These are phyloP conservation scores for Phialemoniopsis sp. DNA, from an alignment of 2,329 filamentous ascomycete genomes.

Conservation along the genomic window DNA sequence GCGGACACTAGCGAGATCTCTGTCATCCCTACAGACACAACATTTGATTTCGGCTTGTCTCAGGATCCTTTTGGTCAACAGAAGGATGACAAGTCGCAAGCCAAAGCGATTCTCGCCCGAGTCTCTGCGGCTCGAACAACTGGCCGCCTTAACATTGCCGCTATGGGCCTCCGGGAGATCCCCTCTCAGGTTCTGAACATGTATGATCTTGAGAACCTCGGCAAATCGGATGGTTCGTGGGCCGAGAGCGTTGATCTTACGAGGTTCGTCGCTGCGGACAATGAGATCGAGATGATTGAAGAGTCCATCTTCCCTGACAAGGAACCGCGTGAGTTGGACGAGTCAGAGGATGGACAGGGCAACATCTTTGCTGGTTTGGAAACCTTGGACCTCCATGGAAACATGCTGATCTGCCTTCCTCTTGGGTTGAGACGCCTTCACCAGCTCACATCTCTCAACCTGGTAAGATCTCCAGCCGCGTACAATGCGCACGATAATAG, in stretches of 20 bases:
- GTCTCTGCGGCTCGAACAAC: slow-evolving; percentile 69
- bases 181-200: slow-evolving; percentile 82
- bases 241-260: slow-evolving; percentile 87
- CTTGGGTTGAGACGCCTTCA: slow-evolving; percentile 70
- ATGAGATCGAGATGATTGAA: slow-evolving; percentile 72
- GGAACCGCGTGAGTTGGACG: slow-evolving; percentile 48
- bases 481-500: not conserved
- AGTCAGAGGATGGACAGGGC: slow-evolving; percentile 62
- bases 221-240: slow-evolving; percentile 67
- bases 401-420: slow-evolving; percentile 68
- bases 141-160: slow-evolving; percentile 84
- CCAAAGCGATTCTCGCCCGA: slow-evolving; percentile 68
- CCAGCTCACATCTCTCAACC: slow-evolving; percentile 74
- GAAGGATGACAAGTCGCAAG: slow-evolving; percentile 51
- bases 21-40: slow-evolving; percentile 40
- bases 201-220: slow-evolving; percentile 74
- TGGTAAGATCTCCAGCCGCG: slow-evolving; percentile 49
- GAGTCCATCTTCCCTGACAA: slow-evolving; percentile 77
- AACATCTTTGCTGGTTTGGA: slow-evolving; percentile 82
- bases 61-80: slow-evolving; percentile 70
- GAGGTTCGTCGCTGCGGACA: slow-evolving; percentile 82
- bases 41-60: slow-evolving; percentile 54
- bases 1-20: slow-evolving; percentile 27
- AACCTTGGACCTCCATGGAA: slow-evolving; percentile 81
- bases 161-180: slow-evolving; percentile 73